phyloP scores from a whole-genome alignment of 768 basidiomycete species.

The Tricholoma terreum region DNA sequence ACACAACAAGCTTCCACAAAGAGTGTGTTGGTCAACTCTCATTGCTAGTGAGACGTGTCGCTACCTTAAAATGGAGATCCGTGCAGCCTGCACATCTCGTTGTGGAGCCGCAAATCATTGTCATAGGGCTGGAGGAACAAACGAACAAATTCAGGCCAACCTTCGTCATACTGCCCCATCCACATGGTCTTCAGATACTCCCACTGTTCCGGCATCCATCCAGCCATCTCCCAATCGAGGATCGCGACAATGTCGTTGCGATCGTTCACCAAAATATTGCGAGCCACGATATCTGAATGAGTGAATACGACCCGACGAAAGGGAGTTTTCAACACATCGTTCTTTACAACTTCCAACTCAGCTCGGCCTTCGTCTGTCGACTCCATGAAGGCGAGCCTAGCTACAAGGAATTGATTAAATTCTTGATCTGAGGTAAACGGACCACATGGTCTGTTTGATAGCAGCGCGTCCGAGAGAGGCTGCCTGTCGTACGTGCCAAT shows the following conservation, averaged over 20 bases:
- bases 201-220: constrained; percentile 15
- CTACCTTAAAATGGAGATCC: constrained; percentile 6
- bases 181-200: constrained; percentile 8
- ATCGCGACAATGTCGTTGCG: constrained; percentile 9
- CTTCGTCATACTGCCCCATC: constrained; percentile 4
- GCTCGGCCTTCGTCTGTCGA: background rate
- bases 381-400: constrained; percentile 2
- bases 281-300: constrained; percentile 8
- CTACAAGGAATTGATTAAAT: constrained; percentile 3
- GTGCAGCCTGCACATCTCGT: constrained; percentile 1
- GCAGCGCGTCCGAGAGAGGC: constrained; percentile 3
- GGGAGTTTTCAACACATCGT: background rate
- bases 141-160: constrained; percentile 6
- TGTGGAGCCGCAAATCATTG: constrained; percentile 5
- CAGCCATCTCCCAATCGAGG: constrained; percentile 15
- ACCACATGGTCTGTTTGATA: constrained; percentile 3
- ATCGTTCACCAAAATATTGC: constrained; percentile 13
- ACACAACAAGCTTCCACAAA: background rate
- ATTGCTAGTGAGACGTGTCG: background rate
- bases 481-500: constrained; percentile 1
- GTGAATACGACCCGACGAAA: constrained; percentile 10
- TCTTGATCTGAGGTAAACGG: constrained; percentile 1
- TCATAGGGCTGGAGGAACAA: constrained; percentile 5
- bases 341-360: background rate
- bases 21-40: background rate